A percentile compares a stretch with the other conserved stretches of the same genome.
Evolutionary conservation across 441 rosid species (phyloP).

Genomic region (Aleurites moluccanus): DNA sequence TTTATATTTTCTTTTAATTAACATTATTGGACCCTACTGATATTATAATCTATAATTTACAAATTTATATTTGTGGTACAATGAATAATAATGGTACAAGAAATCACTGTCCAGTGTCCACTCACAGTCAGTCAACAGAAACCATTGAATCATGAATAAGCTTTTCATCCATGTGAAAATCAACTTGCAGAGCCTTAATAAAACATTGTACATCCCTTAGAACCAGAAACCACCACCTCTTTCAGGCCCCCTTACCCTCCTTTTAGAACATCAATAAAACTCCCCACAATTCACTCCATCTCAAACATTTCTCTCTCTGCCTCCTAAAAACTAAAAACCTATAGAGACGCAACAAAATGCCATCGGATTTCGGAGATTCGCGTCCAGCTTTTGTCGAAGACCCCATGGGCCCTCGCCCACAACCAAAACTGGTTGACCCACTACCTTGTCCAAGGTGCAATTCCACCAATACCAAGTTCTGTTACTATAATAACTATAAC

Average conservation of each 20-base stretch:
- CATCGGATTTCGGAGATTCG: conserved; percentile 29
- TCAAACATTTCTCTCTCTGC: background rate
- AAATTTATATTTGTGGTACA: no score
- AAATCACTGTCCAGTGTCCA: no score
- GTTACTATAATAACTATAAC: no score
- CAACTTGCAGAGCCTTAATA: no score
- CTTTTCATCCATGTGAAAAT: background rate
- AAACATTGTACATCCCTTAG: background rate
- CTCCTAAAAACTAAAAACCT: no score
- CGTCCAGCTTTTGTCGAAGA: conserved; percentile 13
- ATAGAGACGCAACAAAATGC: conserved; percentile 24
- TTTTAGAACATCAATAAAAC: no score
- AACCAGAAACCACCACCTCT: no score
- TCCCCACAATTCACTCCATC: background rate
- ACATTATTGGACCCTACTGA: no score
- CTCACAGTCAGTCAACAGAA: background rate
- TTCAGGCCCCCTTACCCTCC: no score
- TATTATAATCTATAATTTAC: no score
- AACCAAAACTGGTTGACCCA: conserved; percentile 30
- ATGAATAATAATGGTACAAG: no score
- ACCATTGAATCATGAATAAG: background rate
- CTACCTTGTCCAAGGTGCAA: conserved; percentile 57
- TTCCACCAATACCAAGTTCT: no score
- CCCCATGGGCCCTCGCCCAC: conserved; percentile 1
- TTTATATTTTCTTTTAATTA: background rate